A percentile compares a stretch with the other conserved stretches of the same genome.
These are phyloP conservation scores for Mediolabrus comicus DNA, from an alignment of 108 stramenopile species.

Conservation along the genomic window DNA sequence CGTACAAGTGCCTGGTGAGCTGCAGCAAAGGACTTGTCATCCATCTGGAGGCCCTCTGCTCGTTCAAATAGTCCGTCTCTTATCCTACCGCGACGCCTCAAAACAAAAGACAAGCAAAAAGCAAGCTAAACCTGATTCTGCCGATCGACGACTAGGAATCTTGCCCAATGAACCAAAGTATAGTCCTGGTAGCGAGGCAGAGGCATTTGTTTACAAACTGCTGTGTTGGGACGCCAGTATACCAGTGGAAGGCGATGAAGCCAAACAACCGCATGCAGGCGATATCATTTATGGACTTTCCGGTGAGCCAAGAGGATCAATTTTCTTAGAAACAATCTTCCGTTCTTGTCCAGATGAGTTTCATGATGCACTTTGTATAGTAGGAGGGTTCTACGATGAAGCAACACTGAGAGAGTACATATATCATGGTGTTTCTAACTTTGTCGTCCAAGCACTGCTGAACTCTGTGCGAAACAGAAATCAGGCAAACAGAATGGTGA, in stretches of 20 bases:
- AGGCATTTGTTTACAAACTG: constrained; percentile 55
- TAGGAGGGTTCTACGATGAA: constrained; percentile 57
- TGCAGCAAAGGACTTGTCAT: constrained; percentile 76
- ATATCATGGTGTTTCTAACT: constrained; percentile 77
- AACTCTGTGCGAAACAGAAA: constrained; percentile 56
- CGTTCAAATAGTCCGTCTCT: constrained; percentile 61
- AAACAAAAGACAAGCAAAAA: neutral
- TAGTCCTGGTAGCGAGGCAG: constrained; percentile 53
- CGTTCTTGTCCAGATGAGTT: constrained; percentile 59
- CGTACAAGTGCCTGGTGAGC: constrained; percentile 46
- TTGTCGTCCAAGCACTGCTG: constrained; percentile 75
- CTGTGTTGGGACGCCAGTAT: constrained; percentile 65
- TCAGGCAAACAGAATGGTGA: constrained; percentile 61
- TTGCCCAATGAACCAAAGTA: constrained; percentile 60
- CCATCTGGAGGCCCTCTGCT: constrained; percentile 79
- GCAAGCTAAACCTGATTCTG: constrained; percentile 23
- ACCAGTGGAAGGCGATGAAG: constrained; percentile 3
- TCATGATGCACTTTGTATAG: constrained; percentile 50
- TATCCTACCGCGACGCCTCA: constrained; percentile 53
- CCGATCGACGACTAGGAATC: constrained; percentile 58
- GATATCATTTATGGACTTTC: constrained; percentile 83
- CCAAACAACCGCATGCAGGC: constrained; percentile 50
- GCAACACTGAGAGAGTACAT: constrained; percentile 70
- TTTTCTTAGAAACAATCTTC: constrained; percentile 74
- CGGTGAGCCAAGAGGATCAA: constrained; percentile 80